Percentiles rank a stretch among this genome's conserved stretches.
phyloP scores from a whole-genome alignment of 2,329 filamentous ascomycete genomes.

The Aureobasidium melanogenum region DNA sequence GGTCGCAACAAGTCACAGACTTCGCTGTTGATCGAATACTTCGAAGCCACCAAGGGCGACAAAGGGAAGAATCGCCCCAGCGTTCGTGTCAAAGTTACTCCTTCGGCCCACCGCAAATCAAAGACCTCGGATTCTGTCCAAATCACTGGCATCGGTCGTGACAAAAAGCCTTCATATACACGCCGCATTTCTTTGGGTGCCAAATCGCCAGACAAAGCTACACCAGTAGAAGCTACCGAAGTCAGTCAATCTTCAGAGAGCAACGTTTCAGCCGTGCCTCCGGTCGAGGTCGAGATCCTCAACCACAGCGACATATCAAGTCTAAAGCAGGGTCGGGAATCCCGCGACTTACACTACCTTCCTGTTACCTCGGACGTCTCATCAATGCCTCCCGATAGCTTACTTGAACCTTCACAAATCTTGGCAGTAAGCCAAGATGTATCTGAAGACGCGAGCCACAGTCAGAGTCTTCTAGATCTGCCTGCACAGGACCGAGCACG shows the following conservation, averaged over 20 bases:
- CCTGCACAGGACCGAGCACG: slow-evolving; percentile 49
- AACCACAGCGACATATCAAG: slow-evolving; percentile 59
- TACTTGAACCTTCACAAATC: slow-evolving; percentile 44
- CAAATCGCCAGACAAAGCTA: slow-evolving; percentile 29
- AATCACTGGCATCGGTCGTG: slow-evolving; percentile 71
- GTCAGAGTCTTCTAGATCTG: slow-evolving; percentile 40
- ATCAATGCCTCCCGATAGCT: slow-evolving; percentile 64
- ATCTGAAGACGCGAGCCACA: slow-evolving; percentile 26
- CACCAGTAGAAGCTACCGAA: slow-evolving; percentile 27
- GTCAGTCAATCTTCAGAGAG: slow-evolving; percentile 75
- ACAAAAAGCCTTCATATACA: slow-evolving; percentile 61
- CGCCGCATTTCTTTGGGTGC: slow-evolving; percentile 56
- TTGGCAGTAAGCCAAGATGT: slow-evolving; percentile 43
- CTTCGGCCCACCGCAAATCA: slow-evolving; percentile 53
- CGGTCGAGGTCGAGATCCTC: slow-evolving; percentile 84
- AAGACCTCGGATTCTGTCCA: slow-evolving; percentile 65
- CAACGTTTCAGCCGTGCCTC: slow-evolving; percentile 58
- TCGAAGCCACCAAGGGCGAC: slow-evolving; percentile 67
- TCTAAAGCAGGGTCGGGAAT: slow-evolving; percentile 23
- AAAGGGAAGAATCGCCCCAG: slow-evolving; percentile 62
- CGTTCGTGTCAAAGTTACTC: slow-evolving; percentile 71
- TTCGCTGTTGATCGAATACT: slow-evolving; percentile 89
- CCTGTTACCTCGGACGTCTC: slow-evolving; percentile 77
- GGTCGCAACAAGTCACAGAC: slow-evolving; percentile 64
- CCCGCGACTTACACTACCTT: slow-evolving; percentile 55